Conservation (phyloP, 1,284 basidiomycete genomes). For the Cystobasidium slooffiae region DNA sequence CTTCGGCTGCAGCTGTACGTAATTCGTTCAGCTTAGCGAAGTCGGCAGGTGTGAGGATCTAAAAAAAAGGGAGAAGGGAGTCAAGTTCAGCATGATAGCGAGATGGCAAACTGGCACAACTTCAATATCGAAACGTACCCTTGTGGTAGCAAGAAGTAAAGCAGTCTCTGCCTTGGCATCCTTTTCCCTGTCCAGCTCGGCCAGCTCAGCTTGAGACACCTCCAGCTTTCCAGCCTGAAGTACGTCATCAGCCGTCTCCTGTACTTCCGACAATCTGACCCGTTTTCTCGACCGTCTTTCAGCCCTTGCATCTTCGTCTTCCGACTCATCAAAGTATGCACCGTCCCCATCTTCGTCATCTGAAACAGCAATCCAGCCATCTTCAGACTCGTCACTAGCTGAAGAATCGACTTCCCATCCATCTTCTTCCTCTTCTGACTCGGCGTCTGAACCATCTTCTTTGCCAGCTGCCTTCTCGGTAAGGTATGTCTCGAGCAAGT, state of each 20-base stretch:
- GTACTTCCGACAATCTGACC: constrained; percentile 44
- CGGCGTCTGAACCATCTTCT: constrained; percentile 61
- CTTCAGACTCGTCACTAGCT: constrained; percentile 49
- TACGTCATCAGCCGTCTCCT: constrained; percentile 47
- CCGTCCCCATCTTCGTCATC: constrained; percentile 40
- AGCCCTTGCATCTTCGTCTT: constrained; percentile 34
- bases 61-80: constrained; percentile 5
- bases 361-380: constrained; percentile 77
- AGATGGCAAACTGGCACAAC: neutral
- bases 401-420: constrained; percentile 81
- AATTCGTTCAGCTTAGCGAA: constrained; percentile 92
- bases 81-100: neutral
- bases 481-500: constrained; percentile 87
- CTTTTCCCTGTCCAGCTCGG: constrained; percentile 51
- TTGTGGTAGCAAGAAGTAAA: constrained; percentile 65
- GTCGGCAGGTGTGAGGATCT: constrained; percentile 98
- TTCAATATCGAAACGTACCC: constrained; percentile 60
- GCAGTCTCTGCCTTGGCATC: constrained; percentile 33
- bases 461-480: constrained; percentile 60
- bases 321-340: constrained; percentile 36
- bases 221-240: constrained; percentile 41
- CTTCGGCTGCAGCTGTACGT: constrained; percentile 76
- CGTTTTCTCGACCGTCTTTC: constrained; percentile 46
- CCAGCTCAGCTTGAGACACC: constrained; percentile 48
- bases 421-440: constrained; percentile 79